Evolutionary conservation across 371 early-diverging fungal species (phyloP).

Genomic region (Fennellomyces sp.): DNA sequence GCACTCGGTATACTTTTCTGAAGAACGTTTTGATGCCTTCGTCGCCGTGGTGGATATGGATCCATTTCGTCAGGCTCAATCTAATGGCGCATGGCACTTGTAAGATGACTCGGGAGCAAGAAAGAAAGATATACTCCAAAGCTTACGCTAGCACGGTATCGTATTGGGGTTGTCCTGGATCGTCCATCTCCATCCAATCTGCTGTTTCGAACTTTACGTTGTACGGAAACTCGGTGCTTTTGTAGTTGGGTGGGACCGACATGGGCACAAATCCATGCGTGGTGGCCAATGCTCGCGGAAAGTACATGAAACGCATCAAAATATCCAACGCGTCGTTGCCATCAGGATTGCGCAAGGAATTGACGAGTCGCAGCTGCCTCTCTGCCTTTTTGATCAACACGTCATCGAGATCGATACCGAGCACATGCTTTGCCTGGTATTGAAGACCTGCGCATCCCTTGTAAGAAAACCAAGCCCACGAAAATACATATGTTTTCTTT

Average conservation of each 20-base stretch:
- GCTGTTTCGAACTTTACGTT: slow-evolving; percentile 59
- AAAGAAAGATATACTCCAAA: too few species aligned
- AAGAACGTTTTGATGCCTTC: slow-evolving; percentile 75
- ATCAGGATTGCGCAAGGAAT: slow-evolving; percentile 42
- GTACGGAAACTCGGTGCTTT: slow-evolving; percentile 55
- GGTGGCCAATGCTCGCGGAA: slow-evolving; percentile 61
- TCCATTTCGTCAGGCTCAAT: slow-evolving; percentile 81
- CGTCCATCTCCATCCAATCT: slow-evolving; percentile 33
- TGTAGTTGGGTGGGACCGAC: slow-evolving; percentile 20
- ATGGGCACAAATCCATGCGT: slow-evolving; percentile 57
- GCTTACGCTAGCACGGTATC: slow-evolving; percentile 59
- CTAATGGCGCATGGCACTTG: slow-evolving; percentile 28
- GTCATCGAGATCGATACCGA: slow-evolving; percentile 84
- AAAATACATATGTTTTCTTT: too few species aligned
- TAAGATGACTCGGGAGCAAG: too few species aligned
- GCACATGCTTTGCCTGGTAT: slow-evolving; percentile 43
- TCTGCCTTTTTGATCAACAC: slow-evolving; percentile 67
- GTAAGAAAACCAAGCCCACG: background rate
- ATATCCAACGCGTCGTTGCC: slow-evolving; percentile 22
- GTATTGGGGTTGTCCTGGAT: slow-evolving; percentile 25
- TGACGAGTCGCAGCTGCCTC: slow-evolving; percentile 37
- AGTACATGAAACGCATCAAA: slow-evolving; percentile 49
- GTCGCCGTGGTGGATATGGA: slow-evolving; percentile 82
- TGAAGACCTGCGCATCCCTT: slow-evolving; percentile 39
- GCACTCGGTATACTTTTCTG: slow-evolving; percentile 54